phyloP scores from a whole-genome alignment of 768 basidiomycete species.

The Psilocybe sp. region DNA sequence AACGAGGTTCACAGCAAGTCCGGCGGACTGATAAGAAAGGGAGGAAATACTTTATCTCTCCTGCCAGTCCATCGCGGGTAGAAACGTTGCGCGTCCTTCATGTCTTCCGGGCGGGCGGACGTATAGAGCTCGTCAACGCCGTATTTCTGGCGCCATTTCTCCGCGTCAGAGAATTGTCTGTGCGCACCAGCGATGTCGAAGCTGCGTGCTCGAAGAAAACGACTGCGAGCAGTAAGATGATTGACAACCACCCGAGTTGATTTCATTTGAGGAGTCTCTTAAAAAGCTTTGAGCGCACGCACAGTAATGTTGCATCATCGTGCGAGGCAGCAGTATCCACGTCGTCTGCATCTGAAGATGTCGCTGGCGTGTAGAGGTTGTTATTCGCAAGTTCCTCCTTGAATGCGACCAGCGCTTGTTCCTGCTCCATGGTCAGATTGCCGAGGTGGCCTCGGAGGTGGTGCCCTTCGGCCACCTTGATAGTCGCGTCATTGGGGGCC shows the following conservation, averaged over 20 bases:
- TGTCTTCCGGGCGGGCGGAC: conserved; percentile 55
- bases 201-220: conserved; percentile 78
- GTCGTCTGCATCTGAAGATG: neutral
- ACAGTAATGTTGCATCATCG: conserved; percentile 70
- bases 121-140: conserved; percentile 62
- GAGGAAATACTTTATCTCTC: conserved; percentile 58
- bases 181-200: conserved; percentile 62
- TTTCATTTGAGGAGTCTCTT: neutral
- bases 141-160: conserved; percentile 66
- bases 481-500: neutral
- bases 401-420: conserved; percentile 49
- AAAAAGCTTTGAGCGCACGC: conserved; percentile 16
- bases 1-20: neutral
- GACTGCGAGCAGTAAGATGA: conserved; percentile 40
- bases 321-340: conserved; percentile 42
- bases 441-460: conserved; percentile 48
- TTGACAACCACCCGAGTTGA: neutral
- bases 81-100: conserved; percentile 55
- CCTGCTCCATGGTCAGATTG: conserved; percentile 48
- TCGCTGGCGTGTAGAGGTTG: conserved; percentile 45
- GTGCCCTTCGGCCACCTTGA: neutral
- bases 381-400: conserved; percentile 47
- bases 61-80: conserved; percentile 85
- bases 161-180: conserved; percentile 66
- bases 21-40: neutral